Percentiles rank a stretch among this genome's conserved stretches.
Conservation (phyloP, 2,329 filamentous ascomycete genomes). For the Onygena corvina region DNA sequence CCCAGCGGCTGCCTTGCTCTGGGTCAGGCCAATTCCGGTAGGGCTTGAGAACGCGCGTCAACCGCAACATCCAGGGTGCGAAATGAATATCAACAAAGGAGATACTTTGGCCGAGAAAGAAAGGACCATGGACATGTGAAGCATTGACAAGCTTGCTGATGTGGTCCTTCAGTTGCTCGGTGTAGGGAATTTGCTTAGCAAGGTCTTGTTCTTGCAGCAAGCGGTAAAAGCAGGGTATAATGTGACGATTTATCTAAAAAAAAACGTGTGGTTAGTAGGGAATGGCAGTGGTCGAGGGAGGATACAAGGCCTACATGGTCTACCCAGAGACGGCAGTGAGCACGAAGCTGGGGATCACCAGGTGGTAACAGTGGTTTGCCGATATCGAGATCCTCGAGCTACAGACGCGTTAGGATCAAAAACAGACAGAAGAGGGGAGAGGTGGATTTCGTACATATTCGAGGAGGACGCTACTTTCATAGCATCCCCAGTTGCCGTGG, state of each 20-base stretch:
- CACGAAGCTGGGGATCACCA: conserved; percentile 53
- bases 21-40: conserved; percentile 56
- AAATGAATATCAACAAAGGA: conserved; percentile 63
- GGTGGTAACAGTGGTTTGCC: conserved; percentile 52
- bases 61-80: conserved; percentile 60
- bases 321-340: conserved; percentile 66
- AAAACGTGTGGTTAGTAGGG: conserved; percentile 11
- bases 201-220: conserved; percentile 55
- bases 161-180: conserved; percentile 51
- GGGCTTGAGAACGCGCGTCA: conserved; percentile 53
- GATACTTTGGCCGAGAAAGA: conserved; percentile 50
- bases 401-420: background rate
- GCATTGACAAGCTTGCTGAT: conserved; percentile 51
- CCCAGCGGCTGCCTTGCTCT: conserved; percentile 53
- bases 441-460: conserved; percentile 61
- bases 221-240: conserved; percentile 65
- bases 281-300: background rate
- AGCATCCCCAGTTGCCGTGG: conserved; percentile 69
- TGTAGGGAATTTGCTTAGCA: conserved; percentile 46
- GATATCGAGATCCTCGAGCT: conserved; percentile 61
- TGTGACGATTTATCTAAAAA: conserved; percentile 57
- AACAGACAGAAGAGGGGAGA: background rate
- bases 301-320: conserved; percentile 50
- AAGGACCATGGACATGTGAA: conserved; percentile 51
- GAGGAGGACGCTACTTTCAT: conserved; percentile 69